A percentile compares a stretch with the other conserved stretches of the same genome.
These are phyloP conservation scores for Abelmoschus esculentus DNA, from an alignment of 345 rosid genomes.

Conservation along the genomic window DNA sequence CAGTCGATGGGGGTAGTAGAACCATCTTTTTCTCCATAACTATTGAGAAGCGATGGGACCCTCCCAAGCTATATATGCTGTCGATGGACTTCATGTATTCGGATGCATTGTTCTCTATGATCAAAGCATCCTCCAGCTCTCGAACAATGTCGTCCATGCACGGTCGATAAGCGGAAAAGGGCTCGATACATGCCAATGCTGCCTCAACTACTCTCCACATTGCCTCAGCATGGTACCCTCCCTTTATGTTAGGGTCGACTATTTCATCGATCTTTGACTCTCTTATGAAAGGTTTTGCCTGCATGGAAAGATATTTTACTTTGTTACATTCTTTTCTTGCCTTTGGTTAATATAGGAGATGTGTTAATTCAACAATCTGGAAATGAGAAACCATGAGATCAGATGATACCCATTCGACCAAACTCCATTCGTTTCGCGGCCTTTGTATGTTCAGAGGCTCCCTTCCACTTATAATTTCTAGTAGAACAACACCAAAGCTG, in stretches of 20 bases:
- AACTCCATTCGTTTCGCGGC: no score
- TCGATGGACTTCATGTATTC: conserved; percentile 70
- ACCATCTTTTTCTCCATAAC: conserved; percentile 32
- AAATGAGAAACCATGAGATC: no score
- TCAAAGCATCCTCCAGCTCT: conserved; percentile 64
- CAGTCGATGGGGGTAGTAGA: conserved; percentile 29
- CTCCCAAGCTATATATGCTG: conserved; percentile 49
- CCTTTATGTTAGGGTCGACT: conserved; percentile 58
- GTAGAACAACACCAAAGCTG: conserved; percentile 67
- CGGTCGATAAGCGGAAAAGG: conserved; percentile 52
- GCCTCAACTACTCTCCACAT: conserved; percentile 77
- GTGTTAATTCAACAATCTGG: no score
- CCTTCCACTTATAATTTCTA: conserved; percentile 15
- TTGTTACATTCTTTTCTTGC: neutral
- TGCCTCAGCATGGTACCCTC: conserved; percentile 65
- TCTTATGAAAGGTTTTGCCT: conserved; percentile 59
- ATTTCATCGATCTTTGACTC: conserved; percentile 66
- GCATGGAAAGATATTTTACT: conserved; percentile 5
- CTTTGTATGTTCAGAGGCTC: no score
- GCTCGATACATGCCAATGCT: conserved; percentile 59
- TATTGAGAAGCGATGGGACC: conserved; percentile 15
- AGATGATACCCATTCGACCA: no score
- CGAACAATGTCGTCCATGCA: conserved; percentile 55
- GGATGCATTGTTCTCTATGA: conserved; percentile 71
- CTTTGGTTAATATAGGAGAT: neutral